Base-by-base conservation (phyloP, 2,329 filamentous ascomycete species). In the Nannizzia gypsea region DNA sequence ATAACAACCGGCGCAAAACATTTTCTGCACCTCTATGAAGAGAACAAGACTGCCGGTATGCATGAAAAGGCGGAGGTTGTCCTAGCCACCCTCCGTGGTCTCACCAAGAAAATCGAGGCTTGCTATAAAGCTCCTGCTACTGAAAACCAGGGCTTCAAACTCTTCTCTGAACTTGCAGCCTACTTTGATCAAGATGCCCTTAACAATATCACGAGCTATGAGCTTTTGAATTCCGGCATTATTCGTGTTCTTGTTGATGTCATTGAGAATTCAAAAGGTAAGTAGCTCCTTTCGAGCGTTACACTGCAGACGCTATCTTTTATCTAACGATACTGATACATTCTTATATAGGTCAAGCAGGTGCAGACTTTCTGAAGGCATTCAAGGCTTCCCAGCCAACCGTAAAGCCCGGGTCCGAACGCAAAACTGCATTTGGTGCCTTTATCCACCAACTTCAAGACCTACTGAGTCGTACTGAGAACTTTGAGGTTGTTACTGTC, bases 401-500 rank as follows among this genome's bases (percentile, higher is more conserved):
- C 76, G 72, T 24, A 85, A 84, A 69, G 85, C 83, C 15, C 81
- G 83, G 11, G 2, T 11, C 44, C 5, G 44, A 50, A 24, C 20
- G 89, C 2, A 81, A 84, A 0, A 96, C 92, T 0, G 86, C 90
- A 0, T 96, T 97, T 72, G 93, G 90, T 68, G 83, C 95, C 58
- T 80, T 99, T 71, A 86, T 96, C 44, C 88, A 91, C 71, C 99
- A 99, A 73, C 79, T 99, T 34, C 93, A 99, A 74, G 93, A 99
- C 75, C 78, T 99, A 61, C 82, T 99, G 60, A 99, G 93, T 77
- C 86, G 93, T 66, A 95, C 92, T 36, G 93, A 99, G 77, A 91
- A 97, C 77, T 99, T 97, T 67, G 93, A 99, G 70, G 92, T 99
- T 50, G 83, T 96, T 63, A 99, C 93, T 6, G 91, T 97, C 59